Base-by-base conservation (phyloP, 768 basidiomycete genomes). In the Leucocoprinus sp. region DNA sequence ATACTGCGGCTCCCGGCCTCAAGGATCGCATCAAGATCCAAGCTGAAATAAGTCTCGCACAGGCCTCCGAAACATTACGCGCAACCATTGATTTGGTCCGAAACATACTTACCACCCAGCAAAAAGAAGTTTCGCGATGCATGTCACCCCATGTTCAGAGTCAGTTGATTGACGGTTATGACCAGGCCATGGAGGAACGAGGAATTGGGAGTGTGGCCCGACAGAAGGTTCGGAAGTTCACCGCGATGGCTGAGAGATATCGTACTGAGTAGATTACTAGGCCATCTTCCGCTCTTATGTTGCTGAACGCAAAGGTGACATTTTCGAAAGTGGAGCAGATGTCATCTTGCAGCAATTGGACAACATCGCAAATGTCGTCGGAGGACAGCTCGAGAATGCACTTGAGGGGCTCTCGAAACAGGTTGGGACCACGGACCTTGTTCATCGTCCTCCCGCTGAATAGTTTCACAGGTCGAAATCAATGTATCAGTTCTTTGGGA, bases 401-500 rank as follows among this genome's bases (percentile, higher is more conserved):
- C 64, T 81, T 45, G 63, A 57, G 8, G 61, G 72, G 35, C 69
- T 82, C 15, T 77, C 80, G 0, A 57, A 75, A 55, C 80, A 78
- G 72, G 76, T 75, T 46, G n/a, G 62, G 45, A 23, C 6, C 18
- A 31, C 26, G 38, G 19, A 26, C 15, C 18, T 37, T 35, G 6
- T 14, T 37, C 28, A 31, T 26, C 8, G 29, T 22, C 4, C 8
- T 5, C 12, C 29, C 5, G 12, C 41, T 33, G 17, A 29, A 17
- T 17, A 8, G 24, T 50, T 50, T 14, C 9, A 26, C 26, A 52
- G 54, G 51, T 56, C 29, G 40, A 55, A 59, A 75, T 79, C 51
- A 76, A 67, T 52, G 51, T 82, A 45, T 66, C 77, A 7, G 71
- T 80, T 5, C 67, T 82, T 6, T 81, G 79, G 78, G 78, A 80